Conservation (phyloP, 2,329 filamentous ascomycete species). For the Aspergillus chevalieri region DNA sequence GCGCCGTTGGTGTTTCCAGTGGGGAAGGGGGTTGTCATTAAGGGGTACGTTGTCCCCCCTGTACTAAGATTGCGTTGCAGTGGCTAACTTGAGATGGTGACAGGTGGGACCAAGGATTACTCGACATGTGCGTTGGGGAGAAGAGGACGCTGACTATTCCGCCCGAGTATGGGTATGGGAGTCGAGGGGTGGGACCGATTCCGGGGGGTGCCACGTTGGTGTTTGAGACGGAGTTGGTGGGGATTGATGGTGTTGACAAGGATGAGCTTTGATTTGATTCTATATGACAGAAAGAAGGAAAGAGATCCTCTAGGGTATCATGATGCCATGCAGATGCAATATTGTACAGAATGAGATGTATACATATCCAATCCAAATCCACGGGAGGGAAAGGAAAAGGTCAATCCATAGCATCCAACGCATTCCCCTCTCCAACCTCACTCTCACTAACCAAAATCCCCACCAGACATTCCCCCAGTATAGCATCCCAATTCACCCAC, state of each 20-base stretch:
- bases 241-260: slow-evolving; percentile 65
- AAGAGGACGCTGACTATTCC: slow-evolving; percentile 85
- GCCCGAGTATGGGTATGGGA: slow-evolving; percentile 78
- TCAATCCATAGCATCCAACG: slow-evolving; percentile 58
- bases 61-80: slow-evolving; percentile 1
- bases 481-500: slow-evolving; percentile 65
- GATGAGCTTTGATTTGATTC: slow-evolving; percentile 28
- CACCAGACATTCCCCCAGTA: slow-evolving; percentile 56
- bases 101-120: slow-evolving; percentile 82
- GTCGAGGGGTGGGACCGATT: slow-evolving; percentile 71
- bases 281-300: neutral
- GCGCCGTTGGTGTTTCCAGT: slow-evolving; percentile 72
- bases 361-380: neutral
- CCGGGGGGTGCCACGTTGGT: slow-evolving; percentile 75
- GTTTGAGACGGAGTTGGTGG: slow-evolving; percentile 86
- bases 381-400: neutral
- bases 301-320: slow-evolving; percentile 2
- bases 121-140: slow-evolving; percentile 95
- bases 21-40: slow-evolving; percentile 77
- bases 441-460: slow-evolving; percentile 56
- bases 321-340: neutral
- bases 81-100: too few species aligned
- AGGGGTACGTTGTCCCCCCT: slow-evolving; percentile 56
- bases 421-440: slow-evolving; percentile 32
- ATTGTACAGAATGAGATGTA: neutral